These are phyloP conservation scores for Didymella exigua DNA, from an alignment of 2,329 filamentous ascomycete species.

Conservation along the genomic window DNA sequence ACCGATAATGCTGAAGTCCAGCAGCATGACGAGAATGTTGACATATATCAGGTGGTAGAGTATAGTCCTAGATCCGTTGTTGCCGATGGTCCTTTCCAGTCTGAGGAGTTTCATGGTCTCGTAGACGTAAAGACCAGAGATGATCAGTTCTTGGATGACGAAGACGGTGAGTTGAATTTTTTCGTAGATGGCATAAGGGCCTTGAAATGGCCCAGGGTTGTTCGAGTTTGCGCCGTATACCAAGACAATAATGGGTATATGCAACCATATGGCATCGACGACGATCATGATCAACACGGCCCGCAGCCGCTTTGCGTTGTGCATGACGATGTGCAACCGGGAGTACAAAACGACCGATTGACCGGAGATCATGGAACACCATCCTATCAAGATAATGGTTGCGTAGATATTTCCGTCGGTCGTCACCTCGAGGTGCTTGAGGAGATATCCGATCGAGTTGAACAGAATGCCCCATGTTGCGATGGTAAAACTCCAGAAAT, in stretches of 20 bases:
- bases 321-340: slow-evolving; percentile 63
- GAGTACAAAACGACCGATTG: slow-evolving; percentile 66
- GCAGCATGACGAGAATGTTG: slow-evolving; percentile 30
- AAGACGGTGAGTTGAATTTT: slow-evolving; percentile 51
- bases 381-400: slow-evolving; percentile 59
- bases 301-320: slow-evolving; percentile 53
- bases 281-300: slow-evolving; percentile 63
- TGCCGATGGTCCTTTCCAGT: slow-evolving; percentile 22
- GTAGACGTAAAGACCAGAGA: slow-evolving; percentile 57
- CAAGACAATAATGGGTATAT: slow-evolving; percentile 60
- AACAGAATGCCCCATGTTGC: slow-evolving; percentile 52
- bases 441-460: slow-evolving; percentile 53
- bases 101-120: slow-evolving; percentile 45
- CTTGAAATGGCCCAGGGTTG: slow-evolving; percentile 36
- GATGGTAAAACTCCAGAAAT: slow-evolving; percentile 56
- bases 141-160: slow-evolving; percentile 46
- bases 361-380: slow-evolving; percentile 65
- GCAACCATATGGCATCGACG: slow-evolving; percentile 57
- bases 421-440: slow-evolving; percentile 49
- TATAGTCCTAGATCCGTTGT: slow-evolving; percentile 17
- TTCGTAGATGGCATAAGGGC: slow-evolving; percentile 47
- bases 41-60: slow-evolving; percentile 29
- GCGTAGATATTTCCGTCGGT: slow-evolving; percentile 28
- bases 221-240: slow-evolving; percentile 56
- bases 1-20: slow-evolving; percentile 31